phyloP scores from a whole-genome alignment of 352 stramenopile genomes.

The Blastocystis sp. region DNA sequence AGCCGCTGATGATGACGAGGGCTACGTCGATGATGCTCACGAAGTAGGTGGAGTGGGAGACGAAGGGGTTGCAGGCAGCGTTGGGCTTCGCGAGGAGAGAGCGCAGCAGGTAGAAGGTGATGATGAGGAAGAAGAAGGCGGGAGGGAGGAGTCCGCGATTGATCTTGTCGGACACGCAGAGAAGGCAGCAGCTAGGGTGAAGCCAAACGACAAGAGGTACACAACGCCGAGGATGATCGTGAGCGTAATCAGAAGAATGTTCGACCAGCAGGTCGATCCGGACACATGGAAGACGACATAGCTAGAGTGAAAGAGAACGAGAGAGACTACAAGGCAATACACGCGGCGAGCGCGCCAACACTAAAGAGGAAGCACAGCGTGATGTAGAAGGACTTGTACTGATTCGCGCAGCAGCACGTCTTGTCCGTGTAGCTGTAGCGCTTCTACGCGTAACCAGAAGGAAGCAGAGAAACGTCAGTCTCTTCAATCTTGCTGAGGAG shows the following conservation, averaged over 20 bases:
- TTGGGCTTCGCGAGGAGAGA: conserved; percentile 1
- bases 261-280: neutral
- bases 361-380: conserved; percentile 8
- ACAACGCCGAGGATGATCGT: neutral
- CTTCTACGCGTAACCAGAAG: neutral
- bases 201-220: neutral
- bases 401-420: conserved; percentile 26
- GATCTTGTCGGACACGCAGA: conserved; percentile 13
- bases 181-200: neutral
- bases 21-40: neutral
- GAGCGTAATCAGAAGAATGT: neutral
- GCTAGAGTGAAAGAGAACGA: neutral
- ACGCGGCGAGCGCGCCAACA: neutral
- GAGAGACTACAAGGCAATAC: conserved; percentile 26
- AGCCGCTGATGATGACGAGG: conserved; percentile 1
- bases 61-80: conserved; percentile 35
- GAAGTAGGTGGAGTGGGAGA: neutral
- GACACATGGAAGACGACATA: conserved; percentile 20
- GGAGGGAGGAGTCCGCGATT: conserved; percentile 19
- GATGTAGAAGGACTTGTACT: conserved; percentile 18
- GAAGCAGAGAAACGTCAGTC: neutral
- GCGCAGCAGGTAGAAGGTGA: neutral
- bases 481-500: conserved; percentile 10
- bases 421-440: conserved; percentile 46
- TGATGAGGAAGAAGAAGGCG: conserved; percentile 10